Evolutionary conservation across 495 filamentous ascomycete genomes (phyloP), one percentile per base, ranked within the genome.

Genomic region (Penicillium crystallinum): DNA sequence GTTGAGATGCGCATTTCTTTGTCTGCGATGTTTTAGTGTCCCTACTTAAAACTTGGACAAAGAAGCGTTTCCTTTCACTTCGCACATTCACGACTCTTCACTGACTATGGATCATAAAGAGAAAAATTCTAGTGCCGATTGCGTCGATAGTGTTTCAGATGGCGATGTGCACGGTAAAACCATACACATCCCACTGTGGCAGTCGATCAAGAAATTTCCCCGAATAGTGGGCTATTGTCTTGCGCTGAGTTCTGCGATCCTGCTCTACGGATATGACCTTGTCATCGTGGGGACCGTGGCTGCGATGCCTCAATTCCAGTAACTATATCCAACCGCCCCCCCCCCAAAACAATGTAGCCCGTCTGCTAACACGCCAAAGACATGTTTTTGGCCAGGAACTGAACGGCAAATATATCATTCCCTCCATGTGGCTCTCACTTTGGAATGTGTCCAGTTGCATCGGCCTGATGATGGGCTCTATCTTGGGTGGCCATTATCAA

Each of bases 231-330:
- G 45, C 1, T 70, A 69, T 41, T 66, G 60, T 49, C 53, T 72
- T 0, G 65, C 65, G 0, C 38, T 70, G 19, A 62, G 65, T 11
- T 64, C 63, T 0, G 67, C 65, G 1, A 70, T 72, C 14, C 53
- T 78, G n/a, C 64, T 77, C 5, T 77, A 73, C 38, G 75, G 75
- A 37, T 78, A 75, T 55, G 75, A 78, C 33, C 56, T 71, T n/a
- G 74, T 71, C n/a, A 72, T 78, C 22, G 73, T 78, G 21, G 70
- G 68, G 7, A 70, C 66, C 38, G 67, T 74, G 4, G 69, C 74
- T n/a, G 68, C 71, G 4, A 73, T 78, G 68, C 70, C 71, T 27
- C 57, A 59, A 17, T 75, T 76, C 38, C 67, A 72, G 69, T 72
- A 52, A 39, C 58, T 46, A 25, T 31, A 1, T 11, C 23, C 22